Base-by-base conservation (phyloP, 2,329 filamentous ascomycete genomes). In the Emmonsiellopsis sp. region DNA sequence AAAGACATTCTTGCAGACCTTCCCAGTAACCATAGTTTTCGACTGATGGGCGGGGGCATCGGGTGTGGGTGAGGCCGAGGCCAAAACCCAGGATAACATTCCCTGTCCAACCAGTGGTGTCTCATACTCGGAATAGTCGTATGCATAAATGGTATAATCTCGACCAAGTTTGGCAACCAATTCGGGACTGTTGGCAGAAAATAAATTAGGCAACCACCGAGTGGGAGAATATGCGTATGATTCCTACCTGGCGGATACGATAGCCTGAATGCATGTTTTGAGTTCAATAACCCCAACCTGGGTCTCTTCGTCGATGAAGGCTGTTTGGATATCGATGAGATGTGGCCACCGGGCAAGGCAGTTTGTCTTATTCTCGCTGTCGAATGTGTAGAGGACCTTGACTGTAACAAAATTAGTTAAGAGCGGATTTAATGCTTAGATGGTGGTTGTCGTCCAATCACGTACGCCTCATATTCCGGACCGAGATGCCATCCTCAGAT, bases 61-160 rank as follows among this genome's bases (percentile, higher is more conserved):
- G 7, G 79, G 77, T 11, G 76, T 77, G 52, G 78, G 64, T 65
- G 82, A 80, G 51, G 79, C 71, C n/a, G 77, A 76, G 49, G 80
- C 79, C 45, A 97, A 77, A 21, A 85, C 83, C 80, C 87, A 86
- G 39, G 93, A 97, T 17, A 98, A 77, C 84, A 97, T 88, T 51
- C 94, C 93, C 70, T 98, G 92, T 21, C 93, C 93, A 27, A 96
- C 92, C 53, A 97, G 78, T 51, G 94, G 93, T 14, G 85, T 88
- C 65, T 96, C 91, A 58, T 88, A 87, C 71, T 98, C 93, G 10
- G 93, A 96, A 69, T 92, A 97, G 70, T 98, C 93, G 74, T 89
- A 88, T 33, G 92, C 90, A 71, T 98, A 98, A 53, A 98, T 84
- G n/a, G 90, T 93, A 72, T 93, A 98, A 72, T 98, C 91, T 69